A percentile compares a stretch with the other conserved stretches of the same genome.
Evolutionary conservation across 2,329 filamentous ascomycete species (phyloP).

Genomic region (Aureobasidium sp.): DNA sequence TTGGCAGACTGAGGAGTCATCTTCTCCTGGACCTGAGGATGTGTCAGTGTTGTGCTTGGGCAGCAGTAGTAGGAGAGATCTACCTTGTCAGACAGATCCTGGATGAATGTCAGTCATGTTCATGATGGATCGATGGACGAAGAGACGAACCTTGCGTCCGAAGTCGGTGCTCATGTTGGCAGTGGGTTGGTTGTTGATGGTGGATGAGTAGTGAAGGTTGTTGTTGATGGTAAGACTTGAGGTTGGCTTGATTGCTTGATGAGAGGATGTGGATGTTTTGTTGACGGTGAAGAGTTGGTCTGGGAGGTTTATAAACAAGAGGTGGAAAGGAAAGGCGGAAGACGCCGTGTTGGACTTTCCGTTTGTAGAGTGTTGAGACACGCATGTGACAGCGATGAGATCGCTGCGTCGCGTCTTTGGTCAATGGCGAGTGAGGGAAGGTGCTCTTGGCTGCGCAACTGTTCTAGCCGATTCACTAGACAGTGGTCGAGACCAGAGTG

Average conservation of each 20-base stretch:
- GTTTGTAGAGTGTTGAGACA: not conserved
- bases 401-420: not conserved
- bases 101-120: not conserved
- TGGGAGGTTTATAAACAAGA: conserved; percentile 2
- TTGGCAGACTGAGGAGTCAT: conserved; percentile 8
- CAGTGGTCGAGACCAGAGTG: not conserved
- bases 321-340: not conserved
- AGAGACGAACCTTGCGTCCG: conserved; percentile 10
- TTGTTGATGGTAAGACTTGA: not conserved
- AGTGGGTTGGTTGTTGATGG: not conserved
- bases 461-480: not conserved
- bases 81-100: conserved; percentile 14
- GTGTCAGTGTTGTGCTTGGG: not conserved
- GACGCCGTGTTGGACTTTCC: conserved; percentile 10
- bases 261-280: not conserved
- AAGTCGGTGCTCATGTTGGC: conserved; percentile 11
- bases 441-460: not conserved
- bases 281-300: not conserved
- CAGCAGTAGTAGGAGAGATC: not conserved
- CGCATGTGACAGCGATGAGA: not conserved
- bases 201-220: conserved; percentile 3
- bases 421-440: not conserved
- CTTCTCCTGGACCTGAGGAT: not conserved
- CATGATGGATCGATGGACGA: not conserved
- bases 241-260: not conserved